These are phyloP conservation scores for Populus trichocarpa DNA, from an alignment of 441 rosid species.

Conservation along the genomic window DNA sequence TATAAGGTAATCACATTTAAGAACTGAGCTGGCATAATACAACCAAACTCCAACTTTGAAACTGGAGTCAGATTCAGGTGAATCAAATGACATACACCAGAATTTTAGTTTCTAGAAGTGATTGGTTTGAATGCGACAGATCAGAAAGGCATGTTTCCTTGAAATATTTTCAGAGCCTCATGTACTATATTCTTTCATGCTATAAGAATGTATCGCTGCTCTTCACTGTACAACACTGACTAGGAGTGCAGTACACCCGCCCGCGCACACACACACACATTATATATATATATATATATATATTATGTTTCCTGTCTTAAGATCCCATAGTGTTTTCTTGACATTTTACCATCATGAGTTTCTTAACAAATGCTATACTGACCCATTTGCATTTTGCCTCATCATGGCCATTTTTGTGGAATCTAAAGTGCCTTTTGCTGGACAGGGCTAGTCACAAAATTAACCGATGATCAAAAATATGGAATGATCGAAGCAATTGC, in stretches of 20 bases:
- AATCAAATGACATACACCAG: not conserved
- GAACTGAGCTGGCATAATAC: not conserved
- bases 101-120: not conserved
- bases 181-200: not conserved
- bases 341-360: not conserved
- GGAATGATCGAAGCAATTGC: conserved; percentile 99
- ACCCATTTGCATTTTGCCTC: not conserved
- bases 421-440: conserved; percentile 22
- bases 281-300: not conserved
- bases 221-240: no score
- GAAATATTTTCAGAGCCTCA: not conserved
- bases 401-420: conserved; percentile 9
- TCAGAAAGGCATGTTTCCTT: conserved; percentile 7
- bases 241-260: no score
- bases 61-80: not conserved
- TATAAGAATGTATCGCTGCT: not conserved
- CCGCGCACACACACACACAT: no score
- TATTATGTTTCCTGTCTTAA: not conserved
- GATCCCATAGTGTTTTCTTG: not conserved
- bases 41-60: not conserved
- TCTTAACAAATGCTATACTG: not conserved
- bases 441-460: conserved; percentile 85
- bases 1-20: not conserved
- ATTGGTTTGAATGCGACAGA: not conserved
- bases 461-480: conserved; percentile 94